Evolutionary conservation across 805 yeast genomes (phyloP).

Genomic region (Ogataea degrootiae): DNA sequence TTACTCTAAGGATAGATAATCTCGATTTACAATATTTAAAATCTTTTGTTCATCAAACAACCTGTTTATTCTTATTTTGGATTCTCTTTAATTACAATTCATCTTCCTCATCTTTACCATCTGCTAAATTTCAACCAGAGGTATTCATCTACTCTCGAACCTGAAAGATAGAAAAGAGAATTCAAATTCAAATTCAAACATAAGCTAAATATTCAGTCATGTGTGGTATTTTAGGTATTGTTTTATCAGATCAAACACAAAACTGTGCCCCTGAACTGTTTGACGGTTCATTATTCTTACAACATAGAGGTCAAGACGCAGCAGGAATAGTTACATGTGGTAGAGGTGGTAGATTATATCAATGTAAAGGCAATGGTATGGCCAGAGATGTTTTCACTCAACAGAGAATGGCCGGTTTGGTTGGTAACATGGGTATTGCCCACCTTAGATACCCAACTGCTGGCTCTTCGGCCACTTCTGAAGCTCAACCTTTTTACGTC

Average conservation of each 20-base stretch:
- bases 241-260: slow-evolving; percentile 66
- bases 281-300: slow-evolving; percentile 89
- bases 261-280: slow-evolving; percentile 85
- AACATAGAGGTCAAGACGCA: slow-evolving; percentile 98
- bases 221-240: slow-evolving; percentile 95
- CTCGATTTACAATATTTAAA: no score
- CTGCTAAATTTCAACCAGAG: not conserved
- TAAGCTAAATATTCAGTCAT: slow-evolving; percentile 31
- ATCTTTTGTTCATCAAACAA: no score
- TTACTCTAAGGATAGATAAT: no score
- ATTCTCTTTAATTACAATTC: not conserved
- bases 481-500: slow-evolving; percentile 98
- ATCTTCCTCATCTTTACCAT: not conserved
- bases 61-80: not conserved
- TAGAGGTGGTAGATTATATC: slow-evolving; percentile 85
- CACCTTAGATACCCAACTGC: slow-evolving; percentile 97
- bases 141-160: not conserved
- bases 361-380: slow-evolving; percentile 99
- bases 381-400: slow-evolving; percentile 95
- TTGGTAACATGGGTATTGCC: slow-evolving; percentile 93
- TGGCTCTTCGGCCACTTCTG: slow-evolving; percentile 91
- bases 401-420: slow-evolving; percentile 67
- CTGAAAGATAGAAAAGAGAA: not conserved
- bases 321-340: slow-evolving; percentile 99
- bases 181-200: not conserved